These are phyloP conservation scores for Amphibolis antarctica DNA, from an alignment of 106 monocot genomes.

Conservation along the genomic window DNA sequence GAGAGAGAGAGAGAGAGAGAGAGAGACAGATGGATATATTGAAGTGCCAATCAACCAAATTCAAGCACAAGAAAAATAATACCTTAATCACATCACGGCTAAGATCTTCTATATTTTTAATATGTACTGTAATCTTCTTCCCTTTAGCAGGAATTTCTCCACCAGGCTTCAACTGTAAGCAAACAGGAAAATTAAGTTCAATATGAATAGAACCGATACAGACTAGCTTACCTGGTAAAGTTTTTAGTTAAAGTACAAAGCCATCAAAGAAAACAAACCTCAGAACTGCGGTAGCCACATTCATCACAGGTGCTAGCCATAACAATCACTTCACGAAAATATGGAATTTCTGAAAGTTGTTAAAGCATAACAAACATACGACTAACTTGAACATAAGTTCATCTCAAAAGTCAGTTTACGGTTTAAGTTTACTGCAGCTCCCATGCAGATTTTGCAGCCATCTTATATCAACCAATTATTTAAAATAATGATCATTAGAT, in stretches of 20 bases:
- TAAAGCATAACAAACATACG: conserved; percentile 21
- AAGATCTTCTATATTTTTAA: conserved; percentile 57
- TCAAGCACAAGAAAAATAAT: neutral
- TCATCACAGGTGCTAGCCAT: conserved; percentile 91
- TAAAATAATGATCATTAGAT: too few species aligned
- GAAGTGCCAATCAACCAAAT: too few species aligned
- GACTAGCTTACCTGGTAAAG: too few species aligned
- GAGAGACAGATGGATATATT: too few species aligned
- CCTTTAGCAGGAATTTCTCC: conserved; percentile 83
- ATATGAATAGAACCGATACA: neutral
- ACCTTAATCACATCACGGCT: conserved; percentile 98
- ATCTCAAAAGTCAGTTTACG: neutral
- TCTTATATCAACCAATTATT: too few species aligned
- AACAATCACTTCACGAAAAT: conserved; percentile 90
- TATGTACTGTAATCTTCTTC: conserved; percentile 52
- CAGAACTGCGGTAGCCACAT: conserved; percentile 94
- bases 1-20: too few species aligned
- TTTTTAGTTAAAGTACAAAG: too few species aligned
- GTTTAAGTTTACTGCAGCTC: neutral
- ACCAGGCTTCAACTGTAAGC: conserved; percentile 72
- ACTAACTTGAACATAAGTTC: neutral
- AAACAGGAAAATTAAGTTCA: neutral
- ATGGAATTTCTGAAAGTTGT: conserved; percentile 68
- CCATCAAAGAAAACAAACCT: conserved; percentile 36
- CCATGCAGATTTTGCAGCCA: too few species aligned